Evolutionary conservation across 1,284 basidiomycete species (phyloP).

Genomic region (Lentinus polychrous): DNA sequence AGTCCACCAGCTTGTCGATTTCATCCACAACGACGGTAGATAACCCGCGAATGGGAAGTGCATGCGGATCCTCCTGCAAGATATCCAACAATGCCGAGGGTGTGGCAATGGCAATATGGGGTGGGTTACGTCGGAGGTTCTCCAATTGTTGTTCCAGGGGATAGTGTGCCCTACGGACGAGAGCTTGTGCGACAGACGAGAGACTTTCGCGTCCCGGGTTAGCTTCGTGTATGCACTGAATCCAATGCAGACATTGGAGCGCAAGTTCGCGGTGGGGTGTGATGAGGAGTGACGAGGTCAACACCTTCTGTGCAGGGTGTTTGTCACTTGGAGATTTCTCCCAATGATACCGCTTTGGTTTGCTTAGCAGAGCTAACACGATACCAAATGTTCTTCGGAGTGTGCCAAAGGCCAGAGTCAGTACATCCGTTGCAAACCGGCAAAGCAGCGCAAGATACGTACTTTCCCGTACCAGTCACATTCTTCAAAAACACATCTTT

Average conservation of each 20-base stretch:
- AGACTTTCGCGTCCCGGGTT: conserved; percentile 17
- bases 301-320: neutral
- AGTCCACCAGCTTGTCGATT: conserved; percentile 62
- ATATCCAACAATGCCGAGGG: conserved; percentile 61
- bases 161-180: conserved; percentile 41
- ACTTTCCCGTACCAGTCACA: conserved; percentile 74
- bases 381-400: conserved; percentile 59
- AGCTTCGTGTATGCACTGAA: conserved; percentile 41
- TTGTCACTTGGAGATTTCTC: neutral
- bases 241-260: conserved; percentile 63
- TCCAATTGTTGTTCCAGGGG: conserved; percentile 28
- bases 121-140: conserved; percentile 36
- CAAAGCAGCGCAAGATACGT: conserved; percentile 18
- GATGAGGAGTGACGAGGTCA: conserved; percentile 42
- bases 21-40: conserved; percentile 67
- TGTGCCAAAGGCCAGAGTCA: neutral
- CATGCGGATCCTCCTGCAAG: conserved; percentile 33
- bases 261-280: conserved; percentile 74
- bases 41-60: conserved; percentile 38
- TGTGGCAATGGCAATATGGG: conserved; percentile 66
- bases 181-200: conserved; percentile 47
- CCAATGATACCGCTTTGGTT: conserved; percentile 29
- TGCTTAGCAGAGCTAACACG: conserved; percentile 56
- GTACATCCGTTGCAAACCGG: neutral
- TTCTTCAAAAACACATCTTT: conserved; percentile 63